Evolutionary conservation across 2,329 filamentous ascomycete species (phyloP), one percentile per base, ranked within the genome.

Genomic region (Beauveria rudraprayagi): DNA sequence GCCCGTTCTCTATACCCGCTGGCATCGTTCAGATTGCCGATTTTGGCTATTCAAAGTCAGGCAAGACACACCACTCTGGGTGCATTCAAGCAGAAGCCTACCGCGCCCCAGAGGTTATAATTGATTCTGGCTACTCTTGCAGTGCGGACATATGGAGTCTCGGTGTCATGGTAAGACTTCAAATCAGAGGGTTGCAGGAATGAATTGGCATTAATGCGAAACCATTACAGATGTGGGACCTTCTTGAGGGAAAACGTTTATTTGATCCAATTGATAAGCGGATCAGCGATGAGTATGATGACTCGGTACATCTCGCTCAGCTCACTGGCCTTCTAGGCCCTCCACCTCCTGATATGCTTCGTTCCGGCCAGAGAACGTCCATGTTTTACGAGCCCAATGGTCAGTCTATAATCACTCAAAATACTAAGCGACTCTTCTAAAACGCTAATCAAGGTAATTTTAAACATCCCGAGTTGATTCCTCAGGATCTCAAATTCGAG

Each of bases 61-160:
- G 59, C 0, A 30, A 62, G 8, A 9, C 54, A 0, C 58, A 66
- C 9, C 30, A 41, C 22, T 14, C 61, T 4, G 0, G 64, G 63
- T 44, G 60, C 2, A 67, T 67, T 6, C 61, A 66, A 11, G 61
- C 44, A 7, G 63, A 66, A 34, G 41, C 53, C 4, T 67, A 66
- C 24, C 64, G 66, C 16, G 64, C 67, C 1, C 66, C 66, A 26
- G 66, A 67, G 46, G 65, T 67, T 3, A 65, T 68, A 0, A 62
- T 67, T n/a, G 50, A 68, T 46, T 54, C 63, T 5, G 67, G 66
- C 0, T 68, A 62, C 11, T 62, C 52, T 2, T 68, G 57, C 17
- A 63, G 62, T 1, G 54, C 64, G 0, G 66, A 69, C 19, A 66
- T 69, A 17, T 69, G 66, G 65, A 69, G 65, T 24, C 63, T 67